A percentile compares a stretch with the other conserved stretches of the same genome.
phyloP scores from a whole-genome alignment of 2,329 filamentous ascomycete genomes.

The Ophiocordyceps camponoti-leonardi region DNA sequence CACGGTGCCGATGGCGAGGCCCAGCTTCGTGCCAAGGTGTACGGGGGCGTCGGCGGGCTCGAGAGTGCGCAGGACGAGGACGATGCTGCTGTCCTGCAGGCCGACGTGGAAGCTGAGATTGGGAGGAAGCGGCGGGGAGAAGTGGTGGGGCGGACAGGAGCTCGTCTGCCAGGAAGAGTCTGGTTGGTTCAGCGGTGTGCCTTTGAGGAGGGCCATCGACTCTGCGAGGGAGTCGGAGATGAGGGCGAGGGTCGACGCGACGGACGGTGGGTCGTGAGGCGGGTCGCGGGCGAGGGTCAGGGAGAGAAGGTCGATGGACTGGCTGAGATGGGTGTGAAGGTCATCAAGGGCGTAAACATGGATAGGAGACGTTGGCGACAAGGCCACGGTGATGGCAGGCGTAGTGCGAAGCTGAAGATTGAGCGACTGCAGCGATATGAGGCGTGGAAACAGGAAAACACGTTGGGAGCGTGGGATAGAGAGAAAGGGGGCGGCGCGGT shows the following conservation, averaged over 20 bases:
- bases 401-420: constrained; percentile 61
- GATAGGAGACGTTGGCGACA: constrained; percentile 31
- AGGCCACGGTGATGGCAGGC: constrained; percentile 28
- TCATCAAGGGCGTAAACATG: constrained; percentile 53
- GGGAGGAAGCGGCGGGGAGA: constrained; percentile 27
- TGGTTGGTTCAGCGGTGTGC: constrained; percentile 24
- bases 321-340: constrained; percentile 62
- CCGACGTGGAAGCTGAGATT: constrained; percentile 59
- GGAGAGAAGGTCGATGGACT: constrained; percentile 67
- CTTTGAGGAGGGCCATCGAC: constrained; percentile 35
- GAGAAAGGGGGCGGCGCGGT: not conserved
- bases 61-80: constrained; percentile 52
- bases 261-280: constrained; percentile 34
- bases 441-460: not conserved
- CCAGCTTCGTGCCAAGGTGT: constrained; percentile 49
- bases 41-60: constrained; percentile 47
- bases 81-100: constrained; percentile 51
- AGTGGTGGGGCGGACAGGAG: constrained; percentile 26
- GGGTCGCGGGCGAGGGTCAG: constrained; percentile 51
- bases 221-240: constrained; percentile 36
- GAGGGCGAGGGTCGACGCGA: constrained; percentile 37
- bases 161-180: constrained; percentile 26
- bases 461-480: not conserved
- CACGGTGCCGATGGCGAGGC: constrained; percentile 48
- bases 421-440: constrained; percentile 33